Conservation (phyloP, 164 flowering plant genomes). For the Warburgia ugandensis region DNA sequence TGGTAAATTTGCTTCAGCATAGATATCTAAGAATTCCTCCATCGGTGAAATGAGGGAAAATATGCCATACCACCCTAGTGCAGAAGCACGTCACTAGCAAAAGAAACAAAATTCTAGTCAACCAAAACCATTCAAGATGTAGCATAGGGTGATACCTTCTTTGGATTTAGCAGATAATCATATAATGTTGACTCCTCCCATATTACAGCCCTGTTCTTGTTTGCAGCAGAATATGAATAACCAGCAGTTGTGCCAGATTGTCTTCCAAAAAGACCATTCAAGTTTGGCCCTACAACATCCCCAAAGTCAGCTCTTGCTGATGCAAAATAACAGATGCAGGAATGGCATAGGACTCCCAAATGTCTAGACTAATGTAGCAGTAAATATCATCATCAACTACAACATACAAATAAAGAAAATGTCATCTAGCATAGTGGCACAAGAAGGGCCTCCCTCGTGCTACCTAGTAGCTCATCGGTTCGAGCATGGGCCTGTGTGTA, state of each 20-base stretch:
- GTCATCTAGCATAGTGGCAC: too few relatives aligned
- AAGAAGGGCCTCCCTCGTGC: too few relatives aligned
- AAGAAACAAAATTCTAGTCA: not conserved
- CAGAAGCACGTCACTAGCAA: not conserved
- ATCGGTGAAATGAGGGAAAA: not conserved
- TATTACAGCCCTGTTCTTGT: constrained; percentile 50
- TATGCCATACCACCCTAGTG: not conserved
- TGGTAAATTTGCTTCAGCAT: not conserved
- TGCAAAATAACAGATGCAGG: too few relatives aligned
- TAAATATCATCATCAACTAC: too few relatives aligned
- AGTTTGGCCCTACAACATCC: constrained; percentile 34
- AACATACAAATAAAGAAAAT: too few relatives aligned
- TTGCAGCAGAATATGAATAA: constrained; percentile 45
- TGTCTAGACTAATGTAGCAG: too few relatives aligned
- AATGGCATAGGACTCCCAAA: too few relatives aligned
- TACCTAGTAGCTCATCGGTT: too few relatives aligned
- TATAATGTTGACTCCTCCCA: constrained; percentile 52
- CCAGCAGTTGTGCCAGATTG: constrained; percentile 50
- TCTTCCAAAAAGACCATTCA: constrained; percentile 49
- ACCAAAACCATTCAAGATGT: too few relatives aligned
- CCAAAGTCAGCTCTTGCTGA: not conserved
- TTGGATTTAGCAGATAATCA: constrained; percentile 53
- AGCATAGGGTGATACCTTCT: constrained; percentile 29
- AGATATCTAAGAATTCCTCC: not conserved
- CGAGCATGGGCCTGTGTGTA: too few relatives aligned